Conservation (phyloP, 345 rosid genomes). For the Eucalyptus viminalis region DNA sequence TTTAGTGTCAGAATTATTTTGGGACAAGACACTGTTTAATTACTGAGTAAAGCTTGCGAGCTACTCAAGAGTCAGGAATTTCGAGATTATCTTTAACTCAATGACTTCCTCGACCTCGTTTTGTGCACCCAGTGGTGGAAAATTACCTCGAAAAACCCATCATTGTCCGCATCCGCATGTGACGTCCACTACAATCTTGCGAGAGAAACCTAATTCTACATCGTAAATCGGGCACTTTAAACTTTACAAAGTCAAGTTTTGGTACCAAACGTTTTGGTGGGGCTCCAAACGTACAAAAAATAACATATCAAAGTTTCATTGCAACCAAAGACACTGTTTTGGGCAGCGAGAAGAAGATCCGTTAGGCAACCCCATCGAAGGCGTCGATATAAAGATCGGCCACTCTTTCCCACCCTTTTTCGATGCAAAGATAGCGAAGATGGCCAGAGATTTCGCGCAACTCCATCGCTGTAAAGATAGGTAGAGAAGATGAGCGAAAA, state of each 20-base stretch:
- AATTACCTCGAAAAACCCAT: background rate
- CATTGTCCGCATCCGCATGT: background rate
- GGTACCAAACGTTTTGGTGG: background rate
- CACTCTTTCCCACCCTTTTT: background rate
- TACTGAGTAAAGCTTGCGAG: background rate
- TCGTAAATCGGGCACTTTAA: background rate
- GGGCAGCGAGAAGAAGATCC: background rate
- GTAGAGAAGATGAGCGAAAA: background rate
- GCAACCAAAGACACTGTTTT: background rate
- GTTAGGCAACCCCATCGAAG: background rate
- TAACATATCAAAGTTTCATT: background rate
- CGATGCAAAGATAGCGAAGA: background rate
- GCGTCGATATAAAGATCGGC: fast-evolving
- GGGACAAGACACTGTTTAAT: background rate
- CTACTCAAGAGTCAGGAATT: background rate
- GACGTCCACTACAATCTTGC: background rate
- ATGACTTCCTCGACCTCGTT: background rate
- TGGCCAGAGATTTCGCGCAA: background rate
- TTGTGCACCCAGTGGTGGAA: background rate
- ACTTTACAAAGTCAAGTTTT: background rate
- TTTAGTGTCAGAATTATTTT: background rate
- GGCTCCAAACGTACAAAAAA: background rate
- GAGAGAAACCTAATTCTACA: background rate
- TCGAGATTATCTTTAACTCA: background rate
- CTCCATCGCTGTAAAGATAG: background rate